These are phyloP conservation scores for Coix lacrymajobi DNA, from an alignment of 176 grass and related monocot species.

Conservation along the genomic window DNA sequence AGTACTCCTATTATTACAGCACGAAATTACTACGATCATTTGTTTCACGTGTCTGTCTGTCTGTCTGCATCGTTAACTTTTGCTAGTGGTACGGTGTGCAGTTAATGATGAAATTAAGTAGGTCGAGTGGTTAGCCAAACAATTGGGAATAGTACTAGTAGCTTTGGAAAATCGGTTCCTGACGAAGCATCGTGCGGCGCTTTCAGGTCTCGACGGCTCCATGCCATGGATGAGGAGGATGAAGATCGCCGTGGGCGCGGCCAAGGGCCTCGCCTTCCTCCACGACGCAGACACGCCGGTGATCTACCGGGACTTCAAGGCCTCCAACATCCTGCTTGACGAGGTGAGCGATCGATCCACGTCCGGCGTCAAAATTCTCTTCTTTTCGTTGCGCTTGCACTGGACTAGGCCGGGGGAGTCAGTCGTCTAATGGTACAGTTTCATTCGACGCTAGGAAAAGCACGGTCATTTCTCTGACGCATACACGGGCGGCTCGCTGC, in stretches of 20 bases:
- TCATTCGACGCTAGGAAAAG: background rate
- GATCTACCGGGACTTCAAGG: slow-evolving; percentile 96
- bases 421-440: background rate
- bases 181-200: background rate
- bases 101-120: background rate
- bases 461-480: background rate
- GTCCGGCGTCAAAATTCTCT: background rate
- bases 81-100: background rate
- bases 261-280: slow-evolving; percentile 89
- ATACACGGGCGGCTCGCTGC: background rate
- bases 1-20: too few species aligned
- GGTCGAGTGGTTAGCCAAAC: background rate
- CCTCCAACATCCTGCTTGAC: slow-evolving; percentile 84
- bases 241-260: slow-evolving; percentile 66
- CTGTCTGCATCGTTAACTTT: background rate
- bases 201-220: slow-evolving; percentile 35
- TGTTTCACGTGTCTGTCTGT: background rate
- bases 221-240: slow-evolving; percentile 77
- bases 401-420: too few species aligned
- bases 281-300: slow-evolving; percentile 73
- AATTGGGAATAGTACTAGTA: too few species aligned
- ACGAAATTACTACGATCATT: too few species aligned
- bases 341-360: slow-evolving; percentile 32
- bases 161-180: too few species aligned
- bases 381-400: background rate